Conservation (phyloP, 441 rosid genomes). For the Erysimum cheiri region DNA sequence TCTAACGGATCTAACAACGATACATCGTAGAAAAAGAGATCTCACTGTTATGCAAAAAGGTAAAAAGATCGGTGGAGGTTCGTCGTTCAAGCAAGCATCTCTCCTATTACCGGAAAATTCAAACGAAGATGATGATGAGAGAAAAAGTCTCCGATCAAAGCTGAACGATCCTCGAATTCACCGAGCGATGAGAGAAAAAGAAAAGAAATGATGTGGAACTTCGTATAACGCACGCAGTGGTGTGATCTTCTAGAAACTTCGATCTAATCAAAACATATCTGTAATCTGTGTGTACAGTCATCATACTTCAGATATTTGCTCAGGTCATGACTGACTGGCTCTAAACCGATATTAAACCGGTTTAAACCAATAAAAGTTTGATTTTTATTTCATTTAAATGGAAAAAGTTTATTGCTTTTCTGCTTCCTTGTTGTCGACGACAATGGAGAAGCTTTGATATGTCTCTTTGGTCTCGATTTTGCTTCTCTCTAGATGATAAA, state of each 20-base stretch:
- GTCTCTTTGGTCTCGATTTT: background rate
- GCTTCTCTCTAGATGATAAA: conserved; percentile 21
- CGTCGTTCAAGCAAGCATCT: conserved; percentile 41
- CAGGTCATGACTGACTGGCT: background rate
- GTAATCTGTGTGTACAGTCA: conserved; percentile 10
- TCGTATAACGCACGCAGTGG: conserved; percentile 38
- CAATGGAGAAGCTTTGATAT: conserved; percentile 30
- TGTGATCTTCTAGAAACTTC: conserved; percentile 40
- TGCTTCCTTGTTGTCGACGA: conserved; percentile 12
- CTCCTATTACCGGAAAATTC: background rate
- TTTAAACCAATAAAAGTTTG: background rate
- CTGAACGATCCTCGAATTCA: conserved; percentile 36
- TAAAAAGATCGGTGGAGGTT: conserved; percentile 31
- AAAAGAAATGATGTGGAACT: conserved; percentile 20
- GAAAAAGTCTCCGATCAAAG: conserved; percentile 25
- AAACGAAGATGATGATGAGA: conserved; percentile 21
- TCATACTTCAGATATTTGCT: conserved; percentile 37
- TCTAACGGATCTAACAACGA: conserved; percentile 37
- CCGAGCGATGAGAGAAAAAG: conserved; percentile 38
- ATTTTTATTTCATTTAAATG: background rate
- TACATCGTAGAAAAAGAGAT: conserved; percentile 21
- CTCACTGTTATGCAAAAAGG: conserved; percentile 29
- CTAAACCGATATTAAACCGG: conserved; percentile 37
- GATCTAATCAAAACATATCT: conserved; percentile 23
- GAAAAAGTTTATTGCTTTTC: background rate